Conservation (phyloP, 2,329 filamentous ascomycete genomes). For the Penicillium sp. region DNA sequence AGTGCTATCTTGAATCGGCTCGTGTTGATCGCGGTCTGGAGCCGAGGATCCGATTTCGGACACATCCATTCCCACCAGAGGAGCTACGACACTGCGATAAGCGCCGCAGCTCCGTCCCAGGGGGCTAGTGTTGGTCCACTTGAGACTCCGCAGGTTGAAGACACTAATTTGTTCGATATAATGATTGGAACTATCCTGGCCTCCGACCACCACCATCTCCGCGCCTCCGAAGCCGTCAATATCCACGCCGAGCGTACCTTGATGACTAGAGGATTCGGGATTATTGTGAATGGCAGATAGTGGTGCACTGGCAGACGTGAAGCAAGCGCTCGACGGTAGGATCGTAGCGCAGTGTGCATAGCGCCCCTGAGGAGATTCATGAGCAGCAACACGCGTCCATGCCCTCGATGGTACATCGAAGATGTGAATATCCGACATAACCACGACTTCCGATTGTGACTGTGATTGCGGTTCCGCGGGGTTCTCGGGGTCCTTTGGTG, state of each 20-base stretch:
- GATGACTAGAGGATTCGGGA: slow-evolving; percentile 76
- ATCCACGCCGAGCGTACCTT: slow-evolving; percentile 81
- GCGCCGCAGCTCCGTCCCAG: slow-evolving; percentile 92
- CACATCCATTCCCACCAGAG: slow-evolving; percentile 56
- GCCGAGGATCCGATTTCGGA: slow-evolving; percentile 47
- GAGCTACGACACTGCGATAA: slow-evolving; percentile 91
- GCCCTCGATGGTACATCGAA: slow-evolving; percentile 79
- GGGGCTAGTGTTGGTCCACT: slow-evolving; percentile 88
- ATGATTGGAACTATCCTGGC: slow-evolving; percentile 95
- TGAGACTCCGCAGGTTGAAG: slow-evolving; percentile 91
- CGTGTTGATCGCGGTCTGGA: slow-evolving; percentile 40
- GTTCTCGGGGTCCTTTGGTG: slow-evolving; percentile 45
- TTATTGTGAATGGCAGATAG: slow-evolving; percentile 88
- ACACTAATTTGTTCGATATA: slow-evolving; percentile 99
- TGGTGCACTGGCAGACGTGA: slow-evolving; percentile 80
- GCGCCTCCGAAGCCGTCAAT: slow-evolving; percentile 89
- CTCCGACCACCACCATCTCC: slow-evolving; percentile 95
- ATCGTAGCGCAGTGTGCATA: slow-evolving; percentile 97
- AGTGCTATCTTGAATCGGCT: slow-evolving; percentile 28
- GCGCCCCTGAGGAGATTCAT: slow-evolving; percentile 83
- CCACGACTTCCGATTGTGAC: slow-evolving; percentile 79
- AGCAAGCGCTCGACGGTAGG: slow-evolving; percentile 80
- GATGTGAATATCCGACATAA: slow-evolving; percentile 98
- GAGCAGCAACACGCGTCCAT: slow-evolving; percentile 81
- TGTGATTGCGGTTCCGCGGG: slow-evolving; percentile 59